Evolutionary conservation across 805 yeast genomes (phyloP).

Genomic region (Ogataea populi-albae): DNA sequence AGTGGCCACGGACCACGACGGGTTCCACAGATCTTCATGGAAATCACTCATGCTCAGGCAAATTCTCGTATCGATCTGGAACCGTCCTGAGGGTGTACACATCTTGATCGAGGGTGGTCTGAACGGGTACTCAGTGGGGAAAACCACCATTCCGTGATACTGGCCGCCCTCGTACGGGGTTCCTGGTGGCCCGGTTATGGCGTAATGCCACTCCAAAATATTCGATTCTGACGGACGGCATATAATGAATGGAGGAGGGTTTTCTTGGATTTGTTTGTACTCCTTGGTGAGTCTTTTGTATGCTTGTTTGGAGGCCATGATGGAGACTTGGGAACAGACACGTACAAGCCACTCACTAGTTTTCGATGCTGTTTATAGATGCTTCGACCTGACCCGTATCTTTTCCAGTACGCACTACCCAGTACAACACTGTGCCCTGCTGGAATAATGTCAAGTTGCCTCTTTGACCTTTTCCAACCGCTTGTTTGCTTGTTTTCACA

Average conservation of each 20-base stretch:
- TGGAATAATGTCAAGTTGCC: no score
- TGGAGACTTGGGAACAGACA: not conserved
- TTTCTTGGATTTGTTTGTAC: conserved; percentile 70
- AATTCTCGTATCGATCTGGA: conserved; percentile 73
- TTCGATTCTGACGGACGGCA: conserved; percentile 88
- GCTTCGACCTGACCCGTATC: not conserved
- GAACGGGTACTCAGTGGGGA: conserved; percentile 85
- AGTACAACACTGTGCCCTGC: no score
- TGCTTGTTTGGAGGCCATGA: conserved; percentile 33
- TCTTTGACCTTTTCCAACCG: no score
- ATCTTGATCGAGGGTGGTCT: conserved; percentile 88
- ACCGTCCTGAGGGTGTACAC: conserved; percentile 88
- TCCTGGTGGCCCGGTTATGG: conserved; percentile 87
- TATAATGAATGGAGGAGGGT: conserved; percentile 78
- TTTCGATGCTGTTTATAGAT: not conserved
- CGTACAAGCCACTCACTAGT: not conserved
- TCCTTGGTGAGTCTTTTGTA: conserved; percentile 64
- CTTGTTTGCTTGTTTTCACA: no score
- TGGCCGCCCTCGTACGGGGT: conserved; percentile 87
- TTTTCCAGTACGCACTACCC: not conserved
- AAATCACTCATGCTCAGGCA: conserved; percentile 93
- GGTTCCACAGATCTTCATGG: conserved; percentile 95
- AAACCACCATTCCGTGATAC: conserved; percentile 82
- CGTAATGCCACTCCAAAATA: conserved; percentile 90
- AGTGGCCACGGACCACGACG: conserved; percentile 92